A percentile compares a stretch with the other conserved stretches of the same genome.
Conservation (phyloP, 2,329 filamentous ascomycete species). For the Xylariaceae sp. region DNA sequence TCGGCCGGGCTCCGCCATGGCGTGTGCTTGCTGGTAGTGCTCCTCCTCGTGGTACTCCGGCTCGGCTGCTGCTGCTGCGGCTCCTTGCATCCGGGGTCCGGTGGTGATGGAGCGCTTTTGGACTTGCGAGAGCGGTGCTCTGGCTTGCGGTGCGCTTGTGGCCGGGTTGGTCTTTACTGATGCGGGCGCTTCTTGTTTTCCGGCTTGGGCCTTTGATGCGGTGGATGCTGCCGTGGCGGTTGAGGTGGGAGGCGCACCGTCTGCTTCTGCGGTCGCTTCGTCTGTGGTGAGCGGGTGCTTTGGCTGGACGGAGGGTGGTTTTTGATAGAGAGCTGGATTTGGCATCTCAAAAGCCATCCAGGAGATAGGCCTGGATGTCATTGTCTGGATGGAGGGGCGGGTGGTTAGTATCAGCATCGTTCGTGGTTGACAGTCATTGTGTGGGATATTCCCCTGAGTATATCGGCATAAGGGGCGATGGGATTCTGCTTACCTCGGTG, state of each 20-base stretch:
- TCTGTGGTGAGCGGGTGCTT: conserved; percentile 9
- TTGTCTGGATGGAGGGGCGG: background rate
- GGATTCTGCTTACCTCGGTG: conserved; percentile 5
- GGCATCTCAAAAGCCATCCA: conserved; percentile 31
- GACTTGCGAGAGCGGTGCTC: conserved; percentile 12
- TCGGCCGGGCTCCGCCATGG: background rate
- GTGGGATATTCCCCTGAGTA: background rate
- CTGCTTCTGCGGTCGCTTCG: background rate
- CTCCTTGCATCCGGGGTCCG: no score
- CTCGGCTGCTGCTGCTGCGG: background rate
- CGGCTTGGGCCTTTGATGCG: background rate
- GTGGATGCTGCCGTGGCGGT: background rate
- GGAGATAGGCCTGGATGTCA: conserved; percentile 17
- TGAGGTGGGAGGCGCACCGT: background rate
- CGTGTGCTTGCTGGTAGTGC: background rate
- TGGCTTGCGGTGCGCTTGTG: conserved; percentile 5
- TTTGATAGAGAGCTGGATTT: conserved; percentile 24
- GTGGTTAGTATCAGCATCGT: conserved; percentile 3
- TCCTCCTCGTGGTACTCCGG: background rate
- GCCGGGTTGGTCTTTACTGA: conserved; percentile 6
- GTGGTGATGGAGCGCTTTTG: conserved; percentile 15
- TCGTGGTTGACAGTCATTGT: background rate
- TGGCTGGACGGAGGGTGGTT: conserved; percentile 4
- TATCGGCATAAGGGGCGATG: background rate
- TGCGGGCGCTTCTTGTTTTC: background rate